Base-by-base conservation (phyloP, 805 yeast genomes). In the Metschnikowia baotianmanensis region DNA sequence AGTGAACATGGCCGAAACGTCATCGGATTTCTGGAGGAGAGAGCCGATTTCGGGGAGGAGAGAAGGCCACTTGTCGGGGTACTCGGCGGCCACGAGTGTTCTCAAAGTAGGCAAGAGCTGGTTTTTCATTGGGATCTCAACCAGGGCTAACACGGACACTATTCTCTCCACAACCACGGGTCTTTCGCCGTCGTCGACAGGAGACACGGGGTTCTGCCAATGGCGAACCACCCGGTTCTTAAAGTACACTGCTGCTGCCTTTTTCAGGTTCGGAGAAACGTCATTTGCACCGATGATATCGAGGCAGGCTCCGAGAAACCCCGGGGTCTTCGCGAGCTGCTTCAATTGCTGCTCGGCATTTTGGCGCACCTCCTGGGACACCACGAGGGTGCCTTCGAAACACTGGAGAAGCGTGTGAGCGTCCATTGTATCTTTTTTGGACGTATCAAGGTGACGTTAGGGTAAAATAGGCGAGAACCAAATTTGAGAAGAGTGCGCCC, bases 251-350 rank as follows among this genome's bases (percentile, higher is more conserved):
- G 93, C 89, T 2, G 95, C 83, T 10, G 95, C 86, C 35, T 78
- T 67, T 51, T 81, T 76, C 36, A 84, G 71, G 18, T 71, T 76
- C 2, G 46, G 44, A 26, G 46, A 46, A 46, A 49, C 41, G 13
- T 73, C 77, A 6, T 63, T 63, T 16, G 78, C 75, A 13, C 74
- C 58, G 15, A 88, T 71, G 37, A 89, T 82, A 56, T 86, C 91
- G 34, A 91, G 66, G 60, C 96, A 86, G 1, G 91, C 90, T 5
- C 84, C 84, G 28, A 87, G 65, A 56, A 90, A 90, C 5, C 95
- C 96, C 1, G 85, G 78, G 3, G 72, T 60, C 21, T 57, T 53
- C 35, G 82, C 77, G 6, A 82, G 79, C 52, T 72, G 70, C 42
- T 74, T 74, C 36, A 90, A 73, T 50, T 80, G 78, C 1, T 56